Evolutionary conservation across 2,329 filamentous ascomycete species (phyloP).

Genomic region (Trichoderma breve): DNA sequence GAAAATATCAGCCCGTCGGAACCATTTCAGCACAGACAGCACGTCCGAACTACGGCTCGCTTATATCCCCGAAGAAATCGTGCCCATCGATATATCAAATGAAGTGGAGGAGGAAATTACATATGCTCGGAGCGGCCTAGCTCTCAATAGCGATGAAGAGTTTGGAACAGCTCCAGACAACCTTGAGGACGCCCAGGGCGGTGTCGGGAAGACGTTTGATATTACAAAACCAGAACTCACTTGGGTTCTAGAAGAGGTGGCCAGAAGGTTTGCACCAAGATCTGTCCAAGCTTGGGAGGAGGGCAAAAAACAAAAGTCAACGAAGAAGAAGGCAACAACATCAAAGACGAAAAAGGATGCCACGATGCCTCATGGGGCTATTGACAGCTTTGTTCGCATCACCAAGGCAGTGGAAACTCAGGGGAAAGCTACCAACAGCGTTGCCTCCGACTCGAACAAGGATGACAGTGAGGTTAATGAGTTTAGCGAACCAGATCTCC

Average conservation of each 20-base stretch:
- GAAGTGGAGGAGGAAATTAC: constrained; percentile 64
- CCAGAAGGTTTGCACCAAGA: constrained; percentile 28
- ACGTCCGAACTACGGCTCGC: constrained; percentile 75
- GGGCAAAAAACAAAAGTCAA: constrained; percentile 26
- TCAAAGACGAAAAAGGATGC: constrained; percentile 24
- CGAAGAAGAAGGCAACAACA: constrained; percentile 27
- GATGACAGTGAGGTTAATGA: neutral
- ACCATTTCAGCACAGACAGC: constrained; percentile 71
- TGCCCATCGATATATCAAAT: constrained; percentile 70
- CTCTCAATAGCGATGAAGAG: constrained; percentile 67
- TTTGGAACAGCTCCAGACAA: constrained; percentile 43
- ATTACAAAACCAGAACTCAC: constrained; percentile 58
- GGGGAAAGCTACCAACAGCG: neutral
- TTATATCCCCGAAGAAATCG: constrained; percentile 72
- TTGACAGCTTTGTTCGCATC: constrained; percentile 43
- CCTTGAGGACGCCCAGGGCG: constrained; percentile 24
- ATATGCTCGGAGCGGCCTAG: constrained; percentile 53
- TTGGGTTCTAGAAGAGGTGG: constrained; percentile 41
- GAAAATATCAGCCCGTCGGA: constrained; percentile 64
- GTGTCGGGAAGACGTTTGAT: constrained; percentile 53
- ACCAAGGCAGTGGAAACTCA: constrained; percentile 35
- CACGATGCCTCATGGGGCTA: constrained; percentile 30
- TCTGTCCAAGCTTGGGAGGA: constrained; percentile 32
- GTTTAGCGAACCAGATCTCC: neutral
- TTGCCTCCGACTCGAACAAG: neutral